Percentiles rank a stretch among this genome's conserved stretches.
Evolutionary conservation across 257 asterid genomes (phyloP).

Genomic region (Solanum rostratum): DNA sequence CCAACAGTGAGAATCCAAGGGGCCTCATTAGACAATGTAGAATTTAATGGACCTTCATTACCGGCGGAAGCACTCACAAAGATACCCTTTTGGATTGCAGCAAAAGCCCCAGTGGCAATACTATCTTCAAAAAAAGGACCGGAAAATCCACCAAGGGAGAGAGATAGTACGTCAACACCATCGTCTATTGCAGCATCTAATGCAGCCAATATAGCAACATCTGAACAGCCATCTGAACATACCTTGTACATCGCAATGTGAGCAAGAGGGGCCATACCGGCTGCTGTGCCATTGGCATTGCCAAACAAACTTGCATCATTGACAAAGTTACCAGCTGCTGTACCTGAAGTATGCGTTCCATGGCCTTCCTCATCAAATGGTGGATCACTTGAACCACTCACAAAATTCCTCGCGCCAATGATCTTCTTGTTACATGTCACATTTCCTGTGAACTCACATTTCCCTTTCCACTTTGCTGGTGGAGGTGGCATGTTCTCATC

Average conservation of each 20-base stretch:
- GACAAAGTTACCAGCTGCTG: constrained; percentile 29
- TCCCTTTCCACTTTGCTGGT: constrained; percentile 53
- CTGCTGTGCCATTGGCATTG: constrained; percentile 26
- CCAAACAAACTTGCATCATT: constrained; percentile 17
- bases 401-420: constrained; percentile 32
- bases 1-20: constrained; percentile 21
- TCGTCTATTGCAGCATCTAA: constrained; percentile 9
- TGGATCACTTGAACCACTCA: constrained; percentile 2
- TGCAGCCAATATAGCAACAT: constrained; percentile 9
- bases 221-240: constrained; percentile 1
- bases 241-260: constrained; percentile 15
- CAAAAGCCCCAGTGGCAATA: constrained; percentile 8
- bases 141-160: constrained; percentile 6
- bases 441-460: constrained; percentile 24
- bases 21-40: constrained; percentile 7
- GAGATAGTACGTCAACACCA: constrained; percentile 13
- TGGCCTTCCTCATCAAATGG: constrained; percentile 24
- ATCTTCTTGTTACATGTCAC: constrained; percentile 37
- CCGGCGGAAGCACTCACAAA: constrained; percentile 9
- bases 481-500: constrained; percentile 48
- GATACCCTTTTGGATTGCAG: constrained; percentile 7
- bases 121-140: not conserved
- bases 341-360: constrained; percentile 30
- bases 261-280: constrained; percentile 16
- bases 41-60: constrained; percentile 1